Conservation (phyloP, 2,329 filamentous ascomycete genomes). For the Tricladium varicosporioides region DNA sequence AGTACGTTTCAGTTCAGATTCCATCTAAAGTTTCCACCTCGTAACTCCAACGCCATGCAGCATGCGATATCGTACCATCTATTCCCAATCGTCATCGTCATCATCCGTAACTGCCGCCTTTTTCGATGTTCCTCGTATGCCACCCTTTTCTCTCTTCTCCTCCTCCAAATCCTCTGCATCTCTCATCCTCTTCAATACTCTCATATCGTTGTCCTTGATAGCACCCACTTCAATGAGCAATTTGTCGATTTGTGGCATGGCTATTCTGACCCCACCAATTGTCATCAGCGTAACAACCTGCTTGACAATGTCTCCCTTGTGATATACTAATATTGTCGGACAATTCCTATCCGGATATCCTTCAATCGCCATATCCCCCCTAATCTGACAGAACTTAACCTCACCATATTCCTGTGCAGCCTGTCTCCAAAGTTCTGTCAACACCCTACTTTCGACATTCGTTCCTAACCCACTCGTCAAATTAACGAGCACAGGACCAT, state of each 20-base stretch:
- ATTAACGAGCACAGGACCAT: slow-evolving; percentile 70
- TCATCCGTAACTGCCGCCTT: slow-evolving; percentile 33
- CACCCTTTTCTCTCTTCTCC: slow-evolving; percentile 29
- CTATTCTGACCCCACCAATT: slow-evolving; percentile 69
- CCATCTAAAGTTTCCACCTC: background rate
- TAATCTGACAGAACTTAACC: slow-evolving; percentile 96
- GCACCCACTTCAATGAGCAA: slow-evolving; percentile 81
- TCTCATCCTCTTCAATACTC: slow-evolving; percentile 48
- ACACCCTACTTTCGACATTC: slow-evolving; percentile 80
- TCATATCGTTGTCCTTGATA: slow-evolving; percentile 73
- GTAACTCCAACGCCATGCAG: slow-evolving; percentile 13
- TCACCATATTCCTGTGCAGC: slow-evolving; percentile 85
- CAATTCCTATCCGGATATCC: slow-evolving; percentile 94
- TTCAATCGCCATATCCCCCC: slow-evolving; percentile 89
- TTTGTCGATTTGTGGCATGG: slow-evolving; percentile 73
- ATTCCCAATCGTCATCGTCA: slow-evolving; percentile 56
- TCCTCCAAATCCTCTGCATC: slow-evolving; percentile 33
- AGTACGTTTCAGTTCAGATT: no score
- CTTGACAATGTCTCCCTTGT: slow-evolving; percentile 85
- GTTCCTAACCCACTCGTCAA: slow-evolving; percentile 74
- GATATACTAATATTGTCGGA: slow-evolving; percentile 89
- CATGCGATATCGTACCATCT: slow-evolving; percentile 15
- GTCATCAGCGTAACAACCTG: slow-evolving; percentile 89
- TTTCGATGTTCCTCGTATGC: slow-evolving; percentile 28
- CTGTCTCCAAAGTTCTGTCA: slow-evolving; percentile 83